Percentiles rank a stretch among this genome's conserved stretches.
Evolutionary conservation across 1,284 basidiomycete species (phyloP).

Genomic region (Nidula niveotomentosa): DNA sequence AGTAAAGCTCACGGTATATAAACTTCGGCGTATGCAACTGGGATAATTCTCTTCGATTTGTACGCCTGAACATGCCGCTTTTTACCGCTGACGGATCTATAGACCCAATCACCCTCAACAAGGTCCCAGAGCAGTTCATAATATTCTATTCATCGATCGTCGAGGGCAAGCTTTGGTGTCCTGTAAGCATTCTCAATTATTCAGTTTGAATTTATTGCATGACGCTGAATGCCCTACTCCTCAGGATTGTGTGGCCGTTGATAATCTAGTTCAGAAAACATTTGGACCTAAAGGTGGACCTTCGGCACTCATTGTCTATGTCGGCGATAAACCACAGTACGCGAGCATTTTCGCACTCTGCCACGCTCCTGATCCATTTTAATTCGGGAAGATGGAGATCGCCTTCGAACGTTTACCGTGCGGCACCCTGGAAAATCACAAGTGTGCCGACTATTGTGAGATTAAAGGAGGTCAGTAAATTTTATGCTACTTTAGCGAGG

Average conservation of each 20-base stretch:
- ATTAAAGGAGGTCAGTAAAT: slow-evolving; percentile 57
- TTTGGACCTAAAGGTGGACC: slow-evolving; percentile 58
- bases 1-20: too few species aligned
- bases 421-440: slow-evolving; percentile 62
- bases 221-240: slow-evolving; percentile 4
- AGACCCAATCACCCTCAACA: slow-evolving; percentile 33
- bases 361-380: not conserved
- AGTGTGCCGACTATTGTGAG: slow-evolving; percentile 76
- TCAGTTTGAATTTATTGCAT: not conserved
- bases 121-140: slow-evolving; percentile 48
- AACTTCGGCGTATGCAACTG: too few species aligned
- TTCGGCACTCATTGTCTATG: slow-evolving; percentile 68
- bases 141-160: slow-evolving; percentile 68
- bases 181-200: slow-evolving; percentile 39
- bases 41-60: too few species aligned
- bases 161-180: slow-evolving; percentile 64
- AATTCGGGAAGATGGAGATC: slow-evolving; percentile 60
- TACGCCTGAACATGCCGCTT: slow-evolving; percentile 42
- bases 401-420: slow-evolving; percentile 60
- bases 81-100: slow-evolving; percentile 30
- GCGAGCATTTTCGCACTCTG: slow-evolving; percentile 20
- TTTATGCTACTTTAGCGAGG: slow-evolving; percentile 1
- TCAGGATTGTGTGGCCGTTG: slow-evolving; percentile 76
- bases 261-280: slow-evolving; percentile 53
- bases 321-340: slow-evolving; percentile 69